Base-by-base conservation (phyloP, 1,139 yeast genomes). In the Geotrichum fermentans region DNA sequence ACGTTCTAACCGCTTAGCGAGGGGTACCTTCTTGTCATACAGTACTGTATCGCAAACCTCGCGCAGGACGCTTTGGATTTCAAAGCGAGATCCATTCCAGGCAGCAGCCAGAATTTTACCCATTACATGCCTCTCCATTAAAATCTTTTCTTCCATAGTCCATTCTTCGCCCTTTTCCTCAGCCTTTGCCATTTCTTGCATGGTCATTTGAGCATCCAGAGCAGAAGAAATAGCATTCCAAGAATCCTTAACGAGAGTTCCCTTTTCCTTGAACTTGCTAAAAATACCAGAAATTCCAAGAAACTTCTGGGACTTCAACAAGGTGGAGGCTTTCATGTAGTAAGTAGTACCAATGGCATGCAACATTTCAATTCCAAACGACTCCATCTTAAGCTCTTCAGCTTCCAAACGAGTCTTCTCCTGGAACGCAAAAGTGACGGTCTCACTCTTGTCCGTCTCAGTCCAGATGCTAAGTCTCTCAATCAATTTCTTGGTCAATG, bases 101-200 rank as follows among this genome's bases (percentile, higher is more conserved):
- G 97, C 96, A 0, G 97, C 97, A 3, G 94, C 90, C 45, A 90
- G 72, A 2, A 90, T 90, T 64, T 90, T 92, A 36, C 96, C 97
- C 79, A 88, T 79, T 41, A 90, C 71, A 51, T 83, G 75, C 59
- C 89, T 83, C 62, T 90, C 97, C 79, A 87, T 77, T 56, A 87
- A 95, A 0, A 88, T 90, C 51, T 86, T 70, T 53, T 85, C 89
- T 62, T 88, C 97, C 1, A 78, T 79, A 0, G 95, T 80, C 61
- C 94, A 94, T 21, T 70, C 76, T 34, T 76, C 77, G 4, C 74
- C 80, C 48, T 69, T 67, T 52, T 74, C 75, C 49, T 72, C 77
- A 47, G 72, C 72, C 47, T 62, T 65, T 35, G 63, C 57, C 51
- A 87, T 77, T 58, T 90, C 95, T 64, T 86, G 86, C 81, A 89